Base-by-base conservation (phyloP, 192 early-diverging fungal species). In the Coemansia sp. region DNA sequence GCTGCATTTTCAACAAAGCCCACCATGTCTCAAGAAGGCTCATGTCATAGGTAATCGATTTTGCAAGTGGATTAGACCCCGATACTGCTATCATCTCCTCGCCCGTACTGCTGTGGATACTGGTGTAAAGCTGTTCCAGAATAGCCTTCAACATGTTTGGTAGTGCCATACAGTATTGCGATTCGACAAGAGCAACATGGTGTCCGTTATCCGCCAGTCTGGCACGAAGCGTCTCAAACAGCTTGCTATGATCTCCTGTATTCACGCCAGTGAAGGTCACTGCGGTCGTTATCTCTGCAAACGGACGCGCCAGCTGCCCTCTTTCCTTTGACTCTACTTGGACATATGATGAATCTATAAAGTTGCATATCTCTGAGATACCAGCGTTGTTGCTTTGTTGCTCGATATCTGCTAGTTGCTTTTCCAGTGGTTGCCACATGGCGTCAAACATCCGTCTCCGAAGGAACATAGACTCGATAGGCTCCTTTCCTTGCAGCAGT, bases 261-360 rank as follows among this genome's bases (percentile, higher is more conserved):
- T 94, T 94, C 17, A 70, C 79, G 65, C 90, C 90, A 0, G 90
- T 86, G 78, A 92, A 91, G 2, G 90, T 83, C 3, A 94, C 76
- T 4, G 86, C 92, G 16, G 92, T 87, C 0, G 92, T 87, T 40
- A 92, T 74, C 66, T 94, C 91, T 48, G 85, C 80, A 66, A 84
- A 86, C 3, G 89, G 88, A 56, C 84, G 76, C 5, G 76, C 70
- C 9, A 87, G 73, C 67, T 76, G 69, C 13, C 81, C 72, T 54
- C 69, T 76, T 41, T 71, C 63, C 14, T 19, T 43, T 6, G 64
- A 64, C 25, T 80, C 77, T 25, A 77, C 51, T 50, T 64, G 55
- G 42, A 57, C 70, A 63, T 92, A 84, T 13, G 89, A 84, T 7
- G 61, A 65, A 9, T 81, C 68, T 7, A 92, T 86, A 85, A 92